Evolutionary conservation across 768 basidiomycete genomes (phyloP), one percentile per base, ranked within the genome.

Genomic region (Leccinum subgranulosum): DNA sequence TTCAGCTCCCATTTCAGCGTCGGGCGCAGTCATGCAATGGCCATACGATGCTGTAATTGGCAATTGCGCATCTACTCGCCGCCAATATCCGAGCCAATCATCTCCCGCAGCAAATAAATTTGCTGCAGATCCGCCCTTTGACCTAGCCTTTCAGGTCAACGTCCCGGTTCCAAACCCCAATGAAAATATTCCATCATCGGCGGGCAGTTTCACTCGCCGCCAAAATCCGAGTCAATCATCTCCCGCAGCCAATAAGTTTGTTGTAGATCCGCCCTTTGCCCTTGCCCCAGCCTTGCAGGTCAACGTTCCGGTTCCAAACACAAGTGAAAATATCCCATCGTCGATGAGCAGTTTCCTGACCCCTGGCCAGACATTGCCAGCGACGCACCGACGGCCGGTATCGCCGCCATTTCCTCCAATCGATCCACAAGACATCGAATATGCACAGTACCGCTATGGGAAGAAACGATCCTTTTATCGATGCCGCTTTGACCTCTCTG

Each of bases 401-500:
- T n/a, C 45, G 3, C 27, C 47, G 14, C 46, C 52, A 6, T 12
- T 28, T 21, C 29, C 46, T 15, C 48, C 25, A 25, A 55, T 47
- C 10, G 68, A 68, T 27, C 56, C 59, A 52, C 54, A 55, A 23
- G 67, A 70, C 29, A 46, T 70, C n/a, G 66, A 70, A 48, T 66
- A 51, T 23, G 66, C 64, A 12, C 58, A 56, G 28, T 45, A 45
- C 33, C 66, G 57, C 27, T 70, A 70, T 36, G 58, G 58, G 23
- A 36, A 49, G 3, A 63, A 60, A 48, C 55, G 59, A 1, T 60
- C 61, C 39, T 60, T 63, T 47, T 70, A 70, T 51, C 62, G 47
- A 10, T 70, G 69, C 23, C 69, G 59, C 27, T 73, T 70, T 43
- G 66, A 62, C 41, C 50, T 66, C 27, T 39, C 51, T 3, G 70